Conservation (phyloP, 1,284 basidiomycete genomes). For the Apiotrichum siamense region DNA sequence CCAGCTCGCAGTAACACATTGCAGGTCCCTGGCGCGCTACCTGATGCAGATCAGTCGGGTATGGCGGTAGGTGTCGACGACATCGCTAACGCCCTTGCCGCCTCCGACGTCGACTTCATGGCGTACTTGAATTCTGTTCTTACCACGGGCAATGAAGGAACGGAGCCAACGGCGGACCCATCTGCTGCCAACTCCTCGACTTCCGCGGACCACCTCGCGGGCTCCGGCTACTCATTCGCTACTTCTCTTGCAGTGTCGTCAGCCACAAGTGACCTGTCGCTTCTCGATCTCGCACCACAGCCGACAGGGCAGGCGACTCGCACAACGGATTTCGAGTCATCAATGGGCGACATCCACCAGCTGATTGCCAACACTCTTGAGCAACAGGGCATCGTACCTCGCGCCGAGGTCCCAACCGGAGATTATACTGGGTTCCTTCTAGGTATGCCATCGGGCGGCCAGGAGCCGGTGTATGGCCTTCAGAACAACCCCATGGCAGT, state of each 20-base stretch:
- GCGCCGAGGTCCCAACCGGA: neutral
- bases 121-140: slow-evolving; percentile 23
- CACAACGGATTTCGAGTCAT: neutral
- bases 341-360: slow-evolving; percentile 17
- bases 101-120: slow-evolving; percentile 23
- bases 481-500: neutral
- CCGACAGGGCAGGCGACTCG: neutral
- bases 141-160: neutral
- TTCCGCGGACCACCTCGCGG: neutral
- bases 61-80: slow-evolving; percentile 17
- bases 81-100: slow-evolving; percentile 13
- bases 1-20: neutral
- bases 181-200: neutral
- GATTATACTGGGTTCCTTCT: slow-evolving; percentile 2
- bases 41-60: neutral
- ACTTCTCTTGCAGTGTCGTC: neutral
- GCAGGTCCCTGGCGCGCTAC: neutral
- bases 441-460: neutral
- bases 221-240: neutral
- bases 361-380: slow-evolving; percentile 14
- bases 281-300: neutral
- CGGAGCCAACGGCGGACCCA: neutral
- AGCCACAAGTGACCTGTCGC: neutral
- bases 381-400: slow-evolving; percentile 12
- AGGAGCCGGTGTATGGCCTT: neutral